Conservation (phyloP, 306 rosid species). For the Aeschynomene evenia region DNA sequence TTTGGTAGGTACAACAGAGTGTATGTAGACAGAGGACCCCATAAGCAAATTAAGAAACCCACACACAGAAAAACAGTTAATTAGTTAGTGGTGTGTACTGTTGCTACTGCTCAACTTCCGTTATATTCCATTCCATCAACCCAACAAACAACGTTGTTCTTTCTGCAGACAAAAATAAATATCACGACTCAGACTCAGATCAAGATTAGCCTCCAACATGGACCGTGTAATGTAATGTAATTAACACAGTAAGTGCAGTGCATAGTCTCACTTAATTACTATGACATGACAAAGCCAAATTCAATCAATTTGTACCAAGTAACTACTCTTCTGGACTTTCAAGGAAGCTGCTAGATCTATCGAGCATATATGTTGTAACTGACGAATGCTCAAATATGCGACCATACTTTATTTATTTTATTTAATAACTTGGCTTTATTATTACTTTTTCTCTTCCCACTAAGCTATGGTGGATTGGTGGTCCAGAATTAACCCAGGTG, state of each 20-base stretch:
- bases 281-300: background rate
- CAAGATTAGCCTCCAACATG: background rate
- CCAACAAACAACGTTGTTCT: no score
- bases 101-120: no score
- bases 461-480: background rate
- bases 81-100: background rate
- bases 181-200: background rate
- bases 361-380: no score
- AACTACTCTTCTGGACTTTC: background rate
- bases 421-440: background rate
- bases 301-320: background rate
- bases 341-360: conserved; percentile 8
- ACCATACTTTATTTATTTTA: no score
- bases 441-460: background rate
- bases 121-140: no score
- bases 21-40: background rate
- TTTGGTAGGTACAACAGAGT: background rate
- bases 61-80: no score
- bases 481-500: background rate
- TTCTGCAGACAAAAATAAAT: background rate
- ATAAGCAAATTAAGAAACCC: background rate
- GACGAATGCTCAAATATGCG: no score
- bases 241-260: background rate
- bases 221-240: no score
- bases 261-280: background rate